phyloP scores from a whole-genome alignment of 441 rosid species.

The Croton setiger region DNA sequence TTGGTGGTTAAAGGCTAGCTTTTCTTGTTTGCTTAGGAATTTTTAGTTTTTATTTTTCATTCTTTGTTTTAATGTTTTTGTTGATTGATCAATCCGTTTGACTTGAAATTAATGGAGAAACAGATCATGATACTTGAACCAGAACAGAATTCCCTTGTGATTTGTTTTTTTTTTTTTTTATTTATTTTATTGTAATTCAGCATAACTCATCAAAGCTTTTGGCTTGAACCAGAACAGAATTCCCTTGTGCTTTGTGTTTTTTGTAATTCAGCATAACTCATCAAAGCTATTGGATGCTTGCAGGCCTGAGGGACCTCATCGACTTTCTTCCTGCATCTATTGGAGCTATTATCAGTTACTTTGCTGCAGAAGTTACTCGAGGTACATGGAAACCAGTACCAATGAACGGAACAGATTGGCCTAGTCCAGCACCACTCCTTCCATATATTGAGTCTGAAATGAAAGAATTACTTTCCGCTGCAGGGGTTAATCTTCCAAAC shows the following conservation, averaged over 20 bases:
- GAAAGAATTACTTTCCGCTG: constrained; percentile 49
- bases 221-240: neutral
- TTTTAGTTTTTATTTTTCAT: neutral
- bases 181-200: neutral
- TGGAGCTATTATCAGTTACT: constrained; percentile 54
- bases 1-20: constrained; percentile 16
- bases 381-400: constrained; percentile 69
- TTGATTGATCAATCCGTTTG: constrained; percentile 11
- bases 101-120: constrained; percentile 10
- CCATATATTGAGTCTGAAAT: constrained; percentile 50
- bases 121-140: neutral
- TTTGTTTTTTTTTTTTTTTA: constrained; percentile 6
- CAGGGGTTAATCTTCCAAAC: constrained; percentile 46
- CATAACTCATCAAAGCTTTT: constrained; percentile 13
- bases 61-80: constrained; percentile 2
- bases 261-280: neutral
- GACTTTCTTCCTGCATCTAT: constrained; percentile 68
- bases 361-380: constrained; percentile 60
- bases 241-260: neutral
- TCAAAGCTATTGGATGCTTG: constrained; percentile 20
- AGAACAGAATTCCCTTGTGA: neutral
- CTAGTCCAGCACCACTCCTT: constrained; percentile 56
- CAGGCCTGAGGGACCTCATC: constrained; percentile 68
- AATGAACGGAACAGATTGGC: constrained; percentile 79
- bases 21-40: constrained; percentile 6